These are phyloP conservation scores for Termitomyces sp. DNA, from an alignment of 768 basidiomycete genomes.

Conservation along the genomic window DNA sequence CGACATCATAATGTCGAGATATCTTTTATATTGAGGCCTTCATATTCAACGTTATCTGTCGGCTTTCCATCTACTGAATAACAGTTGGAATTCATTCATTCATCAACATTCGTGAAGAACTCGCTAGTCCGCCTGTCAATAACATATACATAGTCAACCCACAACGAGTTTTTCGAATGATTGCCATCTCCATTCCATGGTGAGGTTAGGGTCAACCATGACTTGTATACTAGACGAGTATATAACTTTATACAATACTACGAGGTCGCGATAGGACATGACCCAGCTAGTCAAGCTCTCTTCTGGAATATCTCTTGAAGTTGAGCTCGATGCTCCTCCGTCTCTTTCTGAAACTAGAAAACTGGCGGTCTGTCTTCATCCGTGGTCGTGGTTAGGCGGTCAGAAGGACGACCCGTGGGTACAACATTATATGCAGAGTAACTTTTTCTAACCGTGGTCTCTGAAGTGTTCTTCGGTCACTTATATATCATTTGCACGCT, in stretches of 20 bases:
- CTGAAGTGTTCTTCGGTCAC: constrained; percentile 37
- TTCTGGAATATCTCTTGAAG: constrained; percentile 30
- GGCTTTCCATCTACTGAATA: neutral
- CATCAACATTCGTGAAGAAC: neutral
- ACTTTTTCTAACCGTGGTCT: neutral
- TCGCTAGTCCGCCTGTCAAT: too few relatives aligned
- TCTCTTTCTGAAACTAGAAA: constrained; percentile 20
- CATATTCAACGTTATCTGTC: neutral
- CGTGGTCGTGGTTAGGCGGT: constrained; percentile 85
- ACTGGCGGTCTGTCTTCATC: constrained; percentile 70
- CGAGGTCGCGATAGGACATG: neutral
- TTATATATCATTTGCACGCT: constrained; percentile 35
- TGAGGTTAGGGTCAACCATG: neutral
- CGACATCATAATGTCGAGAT: neutral
- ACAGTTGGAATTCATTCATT: neutral
- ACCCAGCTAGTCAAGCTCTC: constrained; percentile 15
- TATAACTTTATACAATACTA: neutral
- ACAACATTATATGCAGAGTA: neutral
- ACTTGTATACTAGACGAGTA: neutral
- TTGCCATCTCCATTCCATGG: too few relatives aligned
- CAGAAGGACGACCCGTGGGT: constrained; percentile 72
- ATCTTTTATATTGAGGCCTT: neutral
- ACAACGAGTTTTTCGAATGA: too few relatives aligned
- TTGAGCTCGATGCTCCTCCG: constrained; percentile 26
- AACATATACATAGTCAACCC: too few relatives aligned